Evolutionary conservation across 2,329 filamentous ascomycete species (phyloP), one percentile per base, ranked within the genome.

Genomic region (Sporothrix schenckii): DNA sequence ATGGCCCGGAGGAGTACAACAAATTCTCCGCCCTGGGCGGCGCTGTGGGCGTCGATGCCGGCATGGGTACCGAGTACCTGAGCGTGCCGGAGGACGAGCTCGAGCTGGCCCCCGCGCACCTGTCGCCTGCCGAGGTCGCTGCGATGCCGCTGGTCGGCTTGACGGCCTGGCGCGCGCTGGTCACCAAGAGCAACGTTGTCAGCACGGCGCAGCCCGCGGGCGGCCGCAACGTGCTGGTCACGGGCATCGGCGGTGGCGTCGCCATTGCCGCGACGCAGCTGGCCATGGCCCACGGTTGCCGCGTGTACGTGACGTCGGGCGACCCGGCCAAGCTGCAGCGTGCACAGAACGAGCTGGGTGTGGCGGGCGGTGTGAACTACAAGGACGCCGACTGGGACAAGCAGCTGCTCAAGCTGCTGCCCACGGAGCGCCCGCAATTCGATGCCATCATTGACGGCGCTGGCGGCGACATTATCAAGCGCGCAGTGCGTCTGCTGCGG

Each of bases 401-500:
- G 84, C 88, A 91, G 76, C 81, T 97, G 70, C 80, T 83, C 24
- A 80, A 80, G 61, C 77, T 89, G 75, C 81, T 97, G 34, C 88
- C 91, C 0, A 79, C 82, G 53, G 88, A 91, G 61, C 84, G 89
- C 73, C 88, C 88, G 68, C 92, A 85, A 73, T 77, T 95, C 7
- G 95, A 98, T 80, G 89, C 91, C 24, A 90, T 98, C 63, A 86
- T 98, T 74, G 95, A 98, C 80, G 94, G 95, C 1, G 94, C 94
- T 0, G 94, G 94, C 3, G 94, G 93, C 1, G 90, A 96, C 80
- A 84, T 97, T 56, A 86, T 97, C n/a, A 82, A 84, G 50, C 91
- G 89, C 78, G 86, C 87, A 0, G 81, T 84, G 61, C 88, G 83
- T 77, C 77, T 97, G 68, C 82, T 98, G 68, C 94, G 92, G 86